These are phyloP conservation scores for Scheffersomyces cryptocercus DNA, from an alignment of 1,139 yeast genomes.

Conservation along the genomic window DNA sequence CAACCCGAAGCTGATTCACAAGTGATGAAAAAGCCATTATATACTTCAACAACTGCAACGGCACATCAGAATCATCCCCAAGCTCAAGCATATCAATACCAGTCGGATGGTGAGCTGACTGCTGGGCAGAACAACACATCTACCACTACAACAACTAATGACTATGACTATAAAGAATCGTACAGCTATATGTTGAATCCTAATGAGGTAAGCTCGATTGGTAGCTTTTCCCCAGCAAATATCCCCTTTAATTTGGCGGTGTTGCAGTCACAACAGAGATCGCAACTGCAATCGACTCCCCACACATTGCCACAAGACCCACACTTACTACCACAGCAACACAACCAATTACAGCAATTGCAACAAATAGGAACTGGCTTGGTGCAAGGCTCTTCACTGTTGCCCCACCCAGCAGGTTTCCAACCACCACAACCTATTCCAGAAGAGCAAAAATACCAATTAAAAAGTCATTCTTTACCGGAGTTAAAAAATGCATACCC, in stretches of 20 bases:
- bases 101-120: conserved; percentile 8
- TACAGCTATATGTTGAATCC: conserved; percentile 11
- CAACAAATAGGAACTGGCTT: not conserved
- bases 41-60: not conserved
- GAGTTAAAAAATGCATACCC: not conserved
- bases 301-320: conserved; percentile 3
- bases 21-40: conserved; percentile 5
- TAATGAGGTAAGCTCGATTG: conserved; percentile 5
- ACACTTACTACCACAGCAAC: conserved; percentile 2
- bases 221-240: conserved; percentile 10
- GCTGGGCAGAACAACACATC: conserved; percentile 2
- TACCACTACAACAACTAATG: conserved; percentile 3
- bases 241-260: conserved; percentile 7
- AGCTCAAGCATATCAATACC: conserved; percentile 7
- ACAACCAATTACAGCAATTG: not conserved
- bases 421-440: conserved; percentile 1
- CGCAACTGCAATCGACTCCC: not conserved
- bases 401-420: not conserved
- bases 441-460: not conserved
- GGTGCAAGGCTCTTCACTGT: not conserved
- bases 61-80: conserved; percentile 1
- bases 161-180: conserved; percentile 12
- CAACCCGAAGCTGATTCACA: conserved; percentile 7
- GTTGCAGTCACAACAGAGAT: conserved; percentile 1
- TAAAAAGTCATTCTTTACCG: not conserved